A percentile compares a stretch with the other conserved stretches of the same genome.
Evolutionary conservation across 1,284 basidiomycete species (phyloP).

Genomic region (Ustilago vetiveriae): DNA sequence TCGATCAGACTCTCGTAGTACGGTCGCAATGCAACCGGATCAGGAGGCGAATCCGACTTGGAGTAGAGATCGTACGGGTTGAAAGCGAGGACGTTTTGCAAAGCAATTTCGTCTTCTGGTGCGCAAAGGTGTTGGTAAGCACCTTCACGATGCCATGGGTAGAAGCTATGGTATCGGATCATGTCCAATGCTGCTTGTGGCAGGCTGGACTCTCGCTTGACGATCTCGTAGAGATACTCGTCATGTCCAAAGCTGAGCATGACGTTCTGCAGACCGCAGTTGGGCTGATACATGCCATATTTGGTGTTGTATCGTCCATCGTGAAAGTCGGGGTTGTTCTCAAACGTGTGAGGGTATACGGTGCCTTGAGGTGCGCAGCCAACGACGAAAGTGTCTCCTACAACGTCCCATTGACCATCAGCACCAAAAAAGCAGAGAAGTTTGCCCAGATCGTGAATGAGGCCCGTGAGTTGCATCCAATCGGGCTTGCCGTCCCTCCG

Average conservation of each 20-base stretch:
- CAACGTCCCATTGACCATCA: constrained; percentile 90
- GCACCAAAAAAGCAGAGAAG: constrained; percentile 55
- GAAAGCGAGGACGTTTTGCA: constrained; percentile 71
- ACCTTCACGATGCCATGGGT: constrained; percentile 72
- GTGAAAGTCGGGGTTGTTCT: constrained; percentile 77
- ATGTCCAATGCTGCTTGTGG: constrained; percentile 85
- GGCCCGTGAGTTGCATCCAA: constrained; percentile 80
- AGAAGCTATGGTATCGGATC: constrained; percentile 94
- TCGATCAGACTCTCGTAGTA: constrained; percentile 84
- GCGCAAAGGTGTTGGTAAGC: constrained; percentile 45
- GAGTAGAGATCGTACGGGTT: constrained; percentile 91
- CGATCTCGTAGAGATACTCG: constrained; percentile 67
- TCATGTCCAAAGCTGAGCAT: constrained; percentile 92
- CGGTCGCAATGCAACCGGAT: constrained; percentile 75
- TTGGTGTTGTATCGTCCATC: constrained; percentile 81
- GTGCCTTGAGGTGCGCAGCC: constrained; percentile 78
- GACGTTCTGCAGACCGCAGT: constrained; percentile 88
- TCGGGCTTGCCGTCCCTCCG: constrained; percentile 79
- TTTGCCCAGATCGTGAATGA: constrained; percentile 70
- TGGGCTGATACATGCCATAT: constrained; percentile 82
- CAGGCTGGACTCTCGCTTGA: constrained; percentile 70
- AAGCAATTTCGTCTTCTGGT: constrained; percentile 33
- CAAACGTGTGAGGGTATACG: constrained; percentile 82
- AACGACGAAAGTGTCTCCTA: constrained; percentile 84
- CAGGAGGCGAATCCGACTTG: constrained; percentile 80